Percentiles rank a stretch among this genome's conserved stretches.
phyloP scores from a whole-genome alignment of 345 rosid species.

The Eucalyptus albens region DNA sequence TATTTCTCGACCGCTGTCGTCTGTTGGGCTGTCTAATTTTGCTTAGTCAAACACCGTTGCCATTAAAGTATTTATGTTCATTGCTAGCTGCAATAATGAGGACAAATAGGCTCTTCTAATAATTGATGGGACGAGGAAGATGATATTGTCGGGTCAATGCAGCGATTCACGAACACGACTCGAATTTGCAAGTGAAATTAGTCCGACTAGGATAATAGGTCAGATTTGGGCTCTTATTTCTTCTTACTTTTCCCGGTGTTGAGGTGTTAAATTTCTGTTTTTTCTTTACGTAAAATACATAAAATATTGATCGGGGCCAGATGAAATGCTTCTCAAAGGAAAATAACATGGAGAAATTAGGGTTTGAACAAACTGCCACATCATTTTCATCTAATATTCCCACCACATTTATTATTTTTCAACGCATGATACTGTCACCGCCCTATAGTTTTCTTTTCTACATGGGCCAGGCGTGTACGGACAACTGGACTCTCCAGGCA shows the following conservation, averaged over 20 bases:
- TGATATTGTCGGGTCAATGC: neutral
- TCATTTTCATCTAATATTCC: neutral
- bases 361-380: neutral
- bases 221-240: neutral
- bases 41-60: neutral
- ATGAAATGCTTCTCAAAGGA: neutral
- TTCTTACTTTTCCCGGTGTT: neutral
- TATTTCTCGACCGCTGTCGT: neutral
- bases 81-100: neutral
- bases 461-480: neutral
- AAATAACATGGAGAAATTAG: neutral
- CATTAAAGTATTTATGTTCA: neutral
- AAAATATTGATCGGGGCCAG: neutral
- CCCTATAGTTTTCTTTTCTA: neutral
- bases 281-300: neutral
- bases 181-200: neutral
- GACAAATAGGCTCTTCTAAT: neutral
- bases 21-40: neutral
- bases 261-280: neutral
- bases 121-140: neutral
- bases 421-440: neutral
- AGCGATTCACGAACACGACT: neutral
- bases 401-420: neutral
- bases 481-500: neutral
- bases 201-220: neutral